A percentile compares a stretch with the other conserved stretches of the same genome.
Evolutionary conservation across 805 yeast species (phyloP).

Genomic region (Kodamaea kaohsiungensis): DNA sequence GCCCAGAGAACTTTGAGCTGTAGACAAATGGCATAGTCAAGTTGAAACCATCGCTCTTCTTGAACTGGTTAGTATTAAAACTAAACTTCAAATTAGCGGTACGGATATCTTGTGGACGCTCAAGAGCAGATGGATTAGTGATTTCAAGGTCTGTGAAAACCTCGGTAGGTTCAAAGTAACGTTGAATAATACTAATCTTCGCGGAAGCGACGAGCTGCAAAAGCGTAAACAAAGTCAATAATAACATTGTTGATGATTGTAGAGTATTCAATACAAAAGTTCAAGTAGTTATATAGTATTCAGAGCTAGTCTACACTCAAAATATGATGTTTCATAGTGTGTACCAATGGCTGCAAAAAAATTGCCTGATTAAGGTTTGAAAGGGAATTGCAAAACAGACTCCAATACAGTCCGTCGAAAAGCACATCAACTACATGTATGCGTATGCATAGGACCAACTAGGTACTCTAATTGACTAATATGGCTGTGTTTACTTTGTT

Average conservation of each 20-base stretch:
- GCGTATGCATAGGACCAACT: background rate
- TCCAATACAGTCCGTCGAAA: background rate
- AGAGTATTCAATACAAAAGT: background rate
- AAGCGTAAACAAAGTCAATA: background rate
- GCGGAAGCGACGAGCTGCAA: conserved; percentile 6
- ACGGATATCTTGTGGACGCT: conserved; percentile 20
- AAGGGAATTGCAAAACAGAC: conserved; percentile 1
- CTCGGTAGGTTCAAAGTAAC: conserved; percentile 3
- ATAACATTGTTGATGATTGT: background rate
- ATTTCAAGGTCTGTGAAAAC: conserved; percentile 8
- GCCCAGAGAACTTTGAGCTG: conserved; percentile 15
- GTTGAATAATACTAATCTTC: conserved; percentile 8
- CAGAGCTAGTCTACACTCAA: too few relatives aligned
- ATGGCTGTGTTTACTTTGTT: too few relatives aligned
- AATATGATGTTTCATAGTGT: background rate
- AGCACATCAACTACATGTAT: too few relatives aligned
- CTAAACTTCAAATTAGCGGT: conserved; percentile 18
- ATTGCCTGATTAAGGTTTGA: conserved; percentile 1
- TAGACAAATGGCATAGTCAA: conserved; percentile 17
- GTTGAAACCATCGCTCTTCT: conserved; percentile 13
- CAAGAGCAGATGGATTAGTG: conserved; percentile 7
- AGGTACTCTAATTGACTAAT: background rate
- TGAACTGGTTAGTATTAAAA: conserved; percentile 5
- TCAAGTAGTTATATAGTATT: background rate
- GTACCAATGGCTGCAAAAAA: conserved; percentile 3